phyloP scores from a whole-genome alignment of 1,284 basidiomycete genomes.

The Pseudozyma tsukubaensis region DNA sequence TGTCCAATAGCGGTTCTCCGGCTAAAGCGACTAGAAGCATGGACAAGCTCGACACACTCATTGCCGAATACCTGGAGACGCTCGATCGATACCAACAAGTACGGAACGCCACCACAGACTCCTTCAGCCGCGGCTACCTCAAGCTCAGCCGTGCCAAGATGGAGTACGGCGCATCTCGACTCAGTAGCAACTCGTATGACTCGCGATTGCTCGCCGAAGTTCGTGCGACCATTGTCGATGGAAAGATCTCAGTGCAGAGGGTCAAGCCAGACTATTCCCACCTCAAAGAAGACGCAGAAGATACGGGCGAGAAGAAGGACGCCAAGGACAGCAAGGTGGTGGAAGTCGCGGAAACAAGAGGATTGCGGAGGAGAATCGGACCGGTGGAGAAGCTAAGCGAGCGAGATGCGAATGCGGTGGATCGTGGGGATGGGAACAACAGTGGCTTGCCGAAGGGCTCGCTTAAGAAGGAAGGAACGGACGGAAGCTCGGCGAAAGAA shows the following conservation, averaged over 20 bases:
- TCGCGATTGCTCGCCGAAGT: conserved; percentile 32
- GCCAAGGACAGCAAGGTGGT: conserved; percentile 2
- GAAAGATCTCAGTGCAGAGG: conserved; percentile 4
- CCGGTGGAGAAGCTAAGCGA: background rate
- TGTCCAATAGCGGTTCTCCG: background rate
- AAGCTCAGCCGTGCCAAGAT: conserved; percentile 56
- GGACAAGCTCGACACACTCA: conserved; percentile 33
- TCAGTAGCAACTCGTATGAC: conserved; percentile 52
- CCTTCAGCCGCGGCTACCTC: conserved; percentile 33
- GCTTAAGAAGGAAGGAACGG: background rate
- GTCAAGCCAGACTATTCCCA: conserved; percentile 29
- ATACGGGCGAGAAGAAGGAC: conserved; percentile 3
- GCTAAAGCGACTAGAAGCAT: background rate
- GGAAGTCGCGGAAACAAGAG: conserved; percentile 13
- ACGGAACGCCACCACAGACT: background rate
- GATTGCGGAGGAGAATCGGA: conserved; percentile 21
- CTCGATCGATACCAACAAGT: conserved; percentile 47
- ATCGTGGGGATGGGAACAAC: background rate
- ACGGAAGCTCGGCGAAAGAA: background rate
- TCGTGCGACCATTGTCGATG: conserved; percentile 5
- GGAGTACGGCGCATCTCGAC: conserved; percentile 35
- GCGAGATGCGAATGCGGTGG: background rate
- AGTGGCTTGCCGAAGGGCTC: conserved; percentile 3
- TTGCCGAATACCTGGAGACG: conserved; percentile 45
- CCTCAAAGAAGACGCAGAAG: conserved; percentile 8